Evolutionary conservation across 2,329 filamentous ascomycete species (phyloP).

Genomic region (Venturia nashicola): DNA sequence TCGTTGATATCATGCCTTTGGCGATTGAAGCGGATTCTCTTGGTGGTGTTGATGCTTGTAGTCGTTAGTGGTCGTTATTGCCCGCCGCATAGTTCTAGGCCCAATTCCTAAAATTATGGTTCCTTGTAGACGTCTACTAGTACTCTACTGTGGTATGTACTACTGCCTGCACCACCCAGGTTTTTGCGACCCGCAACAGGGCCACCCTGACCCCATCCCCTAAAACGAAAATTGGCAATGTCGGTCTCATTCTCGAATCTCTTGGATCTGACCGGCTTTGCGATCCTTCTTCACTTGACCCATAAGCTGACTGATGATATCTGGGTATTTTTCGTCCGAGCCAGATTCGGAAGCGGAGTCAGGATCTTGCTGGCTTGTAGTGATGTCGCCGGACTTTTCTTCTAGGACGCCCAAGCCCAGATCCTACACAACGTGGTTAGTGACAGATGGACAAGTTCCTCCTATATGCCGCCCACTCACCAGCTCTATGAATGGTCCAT

Average conservation of each 20-base stretch:
- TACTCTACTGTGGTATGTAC: too few species aligned
- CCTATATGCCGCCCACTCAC: conserved; percentile 14
- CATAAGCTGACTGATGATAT: conserved; percentile 26
- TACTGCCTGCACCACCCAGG: too few species aligned
- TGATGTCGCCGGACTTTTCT: conserved; percentile 16
- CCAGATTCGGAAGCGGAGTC: conserved; percentile 15
- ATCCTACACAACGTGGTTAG: conserved; percentile 18
- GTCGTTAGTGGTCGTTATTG: too few species aligned
- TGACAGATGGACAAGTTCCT: conserved; percentile 13
- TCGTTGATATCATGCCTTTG: too few species aligned
- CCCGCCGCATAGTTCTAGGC: too few species aligned
- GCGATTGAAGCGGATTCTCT: too few species aligned
- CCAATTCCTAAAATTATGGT: too few species aligned
- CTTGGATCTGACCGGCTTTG: conserved; percentile 18
- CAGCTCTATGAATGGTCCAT: conserved; percentile 29
- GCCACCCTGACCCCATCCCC: too few species aligned
- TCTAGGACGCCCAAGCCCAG: conserved; percentile 36
- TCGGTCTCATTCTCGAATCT: conserved; percentile 16
- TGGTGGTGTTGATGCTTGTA: too few species aligned
- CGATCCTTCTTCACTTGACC: conserved; percentile 17
- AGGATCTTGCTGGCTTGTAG: conserved; percentile 13
- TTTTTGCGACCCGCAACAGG: background rate
- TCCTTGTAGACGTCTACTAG: too few species aligned
- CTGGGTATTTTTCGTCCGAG: conserved; percentile 14
- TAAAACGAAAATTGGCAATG: background rate